Percentiles rank a stretch among this genome's conserved stretches.
Evolutionary conservation across 768 basidiomycete genomes (phyloP).

Genomic region (Albatrellus ellisii): DNA sequence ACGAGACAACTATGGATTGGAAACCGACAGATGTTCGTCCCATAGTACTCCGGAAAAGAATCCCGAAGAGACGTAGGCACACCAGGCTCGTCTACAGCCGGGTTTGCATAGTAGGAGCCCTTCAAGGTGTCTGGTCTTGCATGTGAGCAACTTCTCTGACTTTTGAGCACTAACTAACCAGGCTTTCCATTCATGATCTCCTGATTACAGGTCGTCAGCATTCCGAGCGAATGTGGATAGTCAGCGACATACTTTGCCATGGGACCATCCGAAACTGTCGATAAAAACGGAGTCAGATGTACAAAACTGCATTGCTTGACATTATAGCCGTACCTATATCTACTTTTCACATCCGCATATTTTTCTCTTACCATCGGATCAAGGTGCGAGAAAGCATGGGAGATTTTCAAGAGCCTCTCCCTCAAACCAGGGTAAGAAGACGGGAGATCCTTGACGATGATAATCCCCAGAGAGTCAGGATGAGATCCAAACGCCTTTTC

Average conservation of each 20-base stretch:
- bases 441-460: slow-evolving; percentile 77
- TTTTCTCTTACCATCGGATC: slow-evolving; percentile 55
- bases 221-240: neutral
- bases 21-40: slow-evolving; percentile 69
- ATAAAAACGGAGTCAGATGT: neutral
- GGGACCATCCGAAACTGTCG: slow-evolving; percentile 84
- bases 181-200: slow-evolving; percentile 96
- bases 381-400: slow-evolving; percentile 64
- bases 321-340: slow-evolving; percentile 46
- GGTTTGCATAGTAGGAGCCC: slow-evolving; percentile 91
- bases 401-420: slow-evolving; percentile 58
- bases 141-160: neutral
- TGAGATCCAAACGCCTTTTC: slow-evolving; percentile 77
- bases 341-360: slow-evolving; percentile 57
- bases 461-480: slow-evolving; percentile 64
- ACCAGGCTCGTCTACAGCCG: slow-evolving; percentile 50
- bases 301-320: neutral
- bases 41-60: slow-evolving; percentile 75
- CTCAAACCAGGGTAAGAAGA: slow-evolving; percentile 45
- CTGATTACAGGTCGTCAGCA: slow-evolving; percentile 21
- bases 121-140: slow-evolving; percentile 57
- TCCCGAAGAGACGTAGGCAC: slow-evolving; percentile 41
- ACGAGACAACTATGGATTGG: neutral
- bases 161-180: slow-evolving; percentile 26
- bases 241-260: slow-evolving; percentile 58